Base-by-base conservation (phyloP, 352 stramenopile genomes). In the Globisporangium solare region DNA sequence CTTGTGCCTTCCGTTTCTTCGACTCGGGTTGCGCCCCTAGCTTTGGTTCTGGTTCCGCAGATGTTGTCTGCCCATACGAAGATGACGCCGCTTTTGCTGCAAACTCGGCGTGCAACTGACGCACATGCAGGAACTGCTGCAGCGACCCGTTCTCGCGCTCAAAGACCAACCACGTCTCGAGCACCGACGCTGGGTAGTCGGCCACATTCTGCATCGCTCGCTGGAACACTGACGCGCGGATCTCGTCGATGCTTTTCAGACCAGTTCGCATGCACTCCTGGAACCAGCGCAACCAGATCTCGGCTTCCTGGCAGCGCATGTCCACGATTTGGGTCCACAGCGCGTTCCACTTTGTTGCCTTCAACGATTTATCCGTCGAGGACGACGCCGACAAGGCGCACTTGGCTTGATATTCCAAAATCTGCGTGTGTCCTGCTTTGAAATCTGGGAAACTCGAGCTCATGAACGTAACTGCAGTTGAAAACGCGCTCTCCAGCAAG, bases 321-420 rank as follows among this genome's bases (percentile, higher is more conserved):
- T 40, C 37, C 45, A 76, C 17, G 35, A 76, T 74, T 24, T 61
- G 17, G 3, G 58, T 20, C 75, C 76, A 90, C 6, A 76, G 39
- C 0, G 68, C 27, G 11, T 54, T 59, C 56, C 79, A 74, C 42
- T 68, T 67, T 11, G 37, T 47, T 68, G 14, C 35, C 52, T 14
- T 51, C 41, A 4, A 39, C 43, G 21, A 51, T 32, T 18, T 35
- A 35, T 35, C 27, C 27, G 1, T 35, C 27, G 27, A 35, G 27
- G 32, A n/a, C 43, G 42, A 46, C 42, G 42, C 47, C 42, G 82
- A 18, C 27, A 56, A 20, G 48, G 59, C 76, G 35, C 69, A 79
- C 48, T 88, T 82, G 14, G 72, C 68, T 35, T 83, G 63, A 35
- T 88, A 84, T 55, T 79, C 69, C 21, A 70, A 55, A 15, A 90